Evolutionary conservation across 768 basidiomycete species (phyloP).

Genomic region (Lentinula raphanica): DNA sequence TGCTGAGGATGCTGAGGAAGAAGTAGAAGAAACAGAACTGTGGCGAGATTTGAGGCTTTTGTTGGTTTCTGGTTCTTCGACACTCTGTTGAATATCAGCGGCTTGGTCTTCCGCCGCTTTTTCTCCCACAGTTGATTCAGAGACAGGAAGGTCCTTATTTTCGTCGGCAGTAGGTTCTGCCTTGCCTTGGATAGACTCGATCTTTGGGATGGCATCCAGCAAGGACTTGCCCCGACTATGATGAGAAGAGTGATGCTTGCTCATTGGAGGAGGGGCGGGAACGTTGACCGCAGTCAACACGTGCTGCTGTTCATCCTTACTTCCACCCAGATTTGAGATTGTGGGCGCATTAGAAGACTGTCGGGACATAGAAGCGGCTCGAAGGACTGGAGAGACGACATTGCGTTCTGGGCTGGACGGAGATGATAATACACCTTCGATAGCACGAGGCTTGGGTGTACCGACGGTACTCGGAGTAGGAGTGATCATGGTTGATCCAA

Average conservation of each 20-base stretch:
- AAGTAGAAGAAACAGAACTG: neutral
- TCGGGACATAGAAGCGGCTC: neutral
- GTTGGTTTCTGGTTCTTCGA: neutral
- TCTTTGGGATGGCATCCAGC: constrained; percentile 8
- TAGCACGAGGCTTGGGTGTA: neutral
- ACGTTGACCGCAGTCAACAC: constrained; percentile 28
- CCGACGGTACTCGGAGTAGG: neutral
- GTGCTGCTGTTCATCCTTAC: constrained; percentile 20
- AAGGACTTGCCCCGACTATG: constrained; percentile 16
- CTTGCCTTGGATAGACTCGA: neutral
- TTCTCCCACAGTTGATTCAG: neutral
- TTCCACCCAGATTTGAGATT: neutral
- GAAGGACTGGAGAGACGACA: neutral
- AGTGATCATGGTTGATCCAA: neutral
- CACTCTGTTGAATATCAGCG: neutral
- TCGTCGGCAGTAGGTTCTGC: neutral
- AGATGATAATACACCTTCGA: neutral
- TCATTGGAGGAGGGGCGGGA: constrained; percentile 26
- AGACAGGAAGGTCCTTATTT: neutral
- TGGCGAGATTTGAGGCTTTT: neutral
- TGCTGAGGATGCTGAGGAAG: constrained; percentile 3
- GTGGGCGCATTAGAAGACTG: constrained; percentile 8
- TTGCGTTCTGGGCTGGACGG: neutral
- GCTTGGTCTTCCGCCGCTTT: neutral
- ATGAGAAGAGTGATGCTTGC: constrained; percentile 22